Conservation (phyloP, 768 basidiomycete species). For the Dioszegia aurantiaca region DNA sequence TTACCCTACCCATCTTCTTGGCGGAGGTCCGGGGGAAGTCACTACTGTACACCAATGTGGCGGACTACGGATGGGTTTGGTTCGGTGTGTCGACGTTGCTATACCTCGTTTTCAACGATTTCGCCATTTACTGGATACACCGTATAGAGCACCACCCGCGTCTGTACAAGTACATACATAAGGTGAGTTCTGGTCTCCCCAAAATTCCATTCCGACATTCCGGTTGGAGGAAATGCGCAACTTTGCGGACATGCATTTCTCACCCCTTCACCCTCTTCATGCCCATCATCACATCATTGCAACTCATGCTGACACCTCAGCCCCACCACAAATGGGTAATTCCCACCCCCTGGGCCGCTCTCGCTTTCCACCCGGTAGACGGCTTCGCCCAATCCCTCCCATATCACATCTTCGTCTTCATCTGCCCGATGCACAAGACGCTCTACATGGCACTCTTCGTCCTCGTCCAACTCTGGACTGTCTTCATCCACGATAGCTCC, state of each 20-base stretch:
- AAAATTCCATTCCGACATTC: no score
- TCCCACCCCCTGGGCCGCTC: slow-evolving; percentile 93
- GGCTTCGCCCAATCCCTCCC: slow-evolving; percentile 92
- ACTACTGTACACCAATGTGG: slow-evolving; percentile 70
- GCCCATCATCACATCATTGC: neutral
- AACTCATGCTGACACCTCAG: slow-evolving; percentile 16
- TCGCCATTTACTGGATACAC: slow-evolving; percentile 95
- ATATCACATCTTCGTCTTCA: slow-evolving; percentile 83
- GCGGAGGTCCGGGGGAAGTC: slow-evolving; percentile 85
- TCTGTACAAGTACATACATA: slow-evolving; percentile 87
- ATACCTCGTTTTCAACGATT: slow-evolving; percentile 85
- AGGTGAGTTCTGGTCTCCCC: slow-evolving; percentile 48
- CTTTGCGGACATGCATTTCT: no score
- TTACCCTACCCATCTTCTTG: slow-evolving; percentile 92
- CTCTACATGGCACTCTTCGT: slow-evolving; percentile 83
- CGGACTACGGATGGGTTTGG: slow-evolving; percentile 64
- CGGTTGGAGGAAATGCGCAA: no score
- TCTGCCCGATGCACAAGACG: slow-evolving; percentile 84
- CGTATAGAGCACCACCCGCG: slow-evolving; percentile 78
- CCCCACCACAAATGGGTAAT: slow-evolving; percentile 99
- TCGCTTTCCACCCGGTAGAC: slow-evolving; percentile 96
- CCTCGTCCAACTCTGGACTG: slow-evolving; percentile 89
- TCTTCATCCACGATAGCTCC: slow-evolving; percentile 97
- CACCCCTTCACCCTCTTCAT: no score
- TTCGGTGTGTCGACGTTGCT: slow-evolving; percentile 27